Conservation (phyloP, 768 basidiomycete species). For the Lyophyllum semitale region DNA sequence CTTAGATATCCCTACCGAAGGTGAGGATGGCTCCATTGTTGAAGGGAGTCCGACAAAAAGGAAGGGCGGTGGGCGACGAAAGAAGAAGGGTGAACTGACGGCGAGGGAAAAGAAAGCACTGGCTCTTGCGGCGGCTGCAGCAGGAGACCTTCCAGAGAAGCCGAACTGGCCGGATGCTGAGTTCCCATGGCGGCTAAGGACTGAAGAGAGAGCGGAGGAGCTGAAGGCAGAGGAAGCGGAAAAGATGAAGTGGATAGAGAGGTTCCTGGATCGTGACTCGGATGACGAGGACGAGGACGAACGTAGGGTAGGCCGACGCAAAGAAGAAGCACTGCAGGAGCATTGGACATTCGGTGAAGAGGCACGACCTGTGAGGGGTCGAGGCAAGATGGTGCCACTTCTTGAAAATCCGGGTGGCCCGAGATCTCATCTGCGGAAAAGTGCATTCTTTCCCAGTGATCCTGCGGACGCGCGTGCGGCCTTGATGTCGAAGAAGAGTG, state of each 20-base stretch:
- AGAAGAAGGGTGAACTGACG: conserved; percentile 48
- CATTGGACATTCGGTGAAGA: not conserved
- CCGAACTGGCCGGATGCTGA: conserved; percentile 81
- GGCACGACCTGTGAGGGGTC: conserved; percentile 36
- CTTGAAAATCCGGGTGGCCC: conserved; percentile 38
- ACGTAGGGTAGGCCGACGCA: conserved; percentile 13
- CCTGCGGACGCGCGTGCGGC: conserved; percentile 78
- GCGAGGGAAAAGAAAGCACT: conserved; percentile 34
- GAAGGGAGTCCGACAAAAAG: conserved; percentile 41
- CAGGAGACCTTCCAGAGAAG: conserved; percentile 39
- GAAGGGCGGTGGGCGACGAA: conserved; percentile 40
- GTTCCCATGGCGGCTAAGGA: conserved; percentile 76
- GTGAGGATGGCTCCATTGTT: conserved; percentile 26
- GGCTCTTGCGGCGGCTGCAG: conserved; percentile 19
- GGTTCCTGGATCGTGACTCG: conserved; percentile 73
- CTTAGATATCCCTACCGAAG: conserved; percentile 54
- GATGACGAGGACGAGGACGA: conserved; percentile 56
- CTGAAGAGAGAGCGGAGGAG: conserved; percentile 53
- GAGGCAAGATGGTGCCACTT: conserved; percentile 65
- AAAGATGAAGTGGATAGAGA: conserved; percentile 64
- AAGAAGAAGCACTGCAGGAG: conserved; percentile 19
- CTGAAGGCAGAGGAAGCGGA: conserved; percentile 59
- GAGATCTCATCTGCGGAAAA: conserved; percentile 23
- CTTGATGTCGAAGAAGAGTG: conserved; percentile 69
- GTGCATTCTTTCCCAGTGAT: conserved; percentile 55